Conservation (phyloP, 139 green algal genomes). For the Chlorella sp. region DNA sequence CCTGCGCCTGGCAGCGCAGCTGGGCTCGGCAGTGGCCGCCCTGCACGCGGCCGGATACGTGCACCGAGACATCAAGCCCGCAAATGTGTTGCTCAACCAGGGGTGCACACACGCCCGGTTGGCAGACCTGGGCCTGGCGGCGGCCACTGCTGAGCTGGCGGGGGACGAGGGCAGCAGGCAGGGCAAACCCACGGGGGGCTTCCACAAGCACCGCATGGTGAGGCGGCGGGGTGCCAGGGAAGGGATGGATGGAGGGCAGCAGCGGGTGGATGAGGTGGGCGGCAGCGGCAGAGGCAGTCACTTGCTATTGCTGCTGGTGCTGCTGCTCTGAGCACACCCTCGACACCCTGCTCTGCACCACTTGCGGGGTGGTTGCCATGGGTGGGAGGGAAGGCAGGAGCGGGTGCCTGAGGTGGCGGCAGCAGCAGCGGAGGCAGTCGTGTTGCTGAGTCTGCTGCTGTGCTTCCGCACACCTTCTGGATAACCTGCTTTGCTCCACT, state of each 20-base stretch:
- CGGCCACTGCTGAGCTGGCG: constrained; percentile 6
- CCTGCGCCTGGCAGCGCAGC: constrained; percentile 53
- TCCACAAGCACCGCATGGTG: constrained; percentile 73
- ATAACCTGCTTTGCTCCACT: no score
- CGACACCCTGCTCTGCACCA: no score
- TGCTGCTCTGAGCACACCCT: not conserved
- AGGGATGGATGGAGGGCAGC: not conserved
- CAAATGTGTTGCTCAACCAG: constrained; percentile 57
- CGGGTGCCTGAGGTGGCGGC: not conserved
- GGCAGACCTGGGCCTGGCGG: constrained; percentile 73
- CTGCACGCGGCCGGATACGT: constrained; percentile 59
- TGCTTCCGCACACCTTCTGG: not conserved
- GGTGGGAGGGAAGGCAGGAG: not conserved
- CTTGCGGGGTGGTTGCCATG: not conserved
- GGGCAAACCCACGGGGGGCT: constrained; percentile 75
- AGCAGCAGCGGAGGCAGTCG: not conserved
- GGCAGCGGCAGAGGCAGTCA: not conserved
- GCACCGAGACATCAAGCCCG: constrained; percentile 68
- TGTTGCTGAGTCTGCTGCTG: not conserved
- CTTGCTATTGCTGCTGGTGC: not conserved
- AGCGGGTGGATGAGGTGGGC: not conserved
- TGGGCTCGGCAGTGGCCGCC: constrained; percentile 59
- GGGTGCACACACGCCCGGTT: constrained; percentile 20
- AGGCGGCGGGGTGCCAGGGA: not conserved
- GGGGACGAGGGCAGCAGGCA: not conserved